These are phyloP conservation scores for Daldinia sp. DNA, from an alignment of 2,329 filamentous ascomycete species.

Conservation along the genomic window DNA sequence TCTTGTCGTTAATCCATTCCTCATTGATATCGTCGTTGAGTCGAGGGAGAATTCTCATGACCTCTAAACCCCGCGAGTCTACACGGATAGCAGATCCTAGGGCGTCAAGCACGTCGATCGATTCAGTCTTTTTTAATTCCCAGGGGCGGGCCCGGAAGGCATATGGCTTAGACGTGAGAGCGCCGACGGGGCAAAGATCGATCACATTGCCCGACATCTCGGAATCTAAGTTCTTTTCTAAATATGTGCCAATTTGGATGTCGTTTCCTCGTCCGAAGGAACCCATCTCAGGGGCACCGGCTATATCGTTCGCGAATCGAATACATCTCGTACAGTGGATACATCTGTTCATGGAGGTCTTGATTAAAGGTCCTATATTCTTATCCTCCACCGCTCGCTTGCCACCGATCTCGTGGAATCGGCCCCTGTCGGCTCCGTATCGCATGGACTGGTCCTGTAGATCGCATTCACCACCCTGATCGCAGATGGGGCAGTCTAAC, in stretches of 20 bases:
- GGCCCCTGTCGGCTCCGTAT: slow-evolving; percentile 93
- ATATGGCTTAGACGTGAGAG: slow-evolving; percentile 95
- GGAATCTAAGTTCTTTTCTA: slow-evolving; percentile 91
- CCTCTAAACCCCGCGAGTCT: slow-evolving; percentile 91
- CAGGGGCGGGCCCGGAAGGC: slow-evolving; percentile 96
- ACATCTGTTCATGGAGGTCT: slow-evolving; percentile 99
- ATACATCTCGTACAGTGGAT: slow-evolving; percentile 99
- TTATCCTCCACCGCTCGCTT: slow-evolving; percentile 99
- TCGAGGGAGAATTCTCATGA: slow-evolving; percentile 92
- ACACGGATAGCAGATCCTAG: slow-evolving; percentile 94
- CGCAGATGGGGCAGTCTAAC: slow-evolving; percentile 95
- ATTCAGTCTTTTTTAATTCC: slow-evolving; percentile 96
- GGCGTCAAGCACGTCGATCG: slow-evolving; percentile 91
- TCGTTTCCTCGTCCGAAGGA: slow-evolving; percentile 95
- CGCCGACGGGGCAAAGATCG: slow-evolving; percentile 96
- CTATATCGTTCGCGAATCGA: slow-evolving; percentile 96
- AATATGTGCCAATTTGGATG: slow-evolving; percentile 96
- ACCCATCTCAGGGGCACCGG: slow-evolving; percentile 93
- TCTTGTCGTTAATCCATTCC: slow-evolving; percentile 99
- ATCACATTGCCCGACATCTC: slow-evolving; percentile 98
- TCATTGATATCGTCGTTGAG: slow-evolving; percentile 98
- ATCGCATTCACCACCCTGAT: slow-evolving; percentile 99
- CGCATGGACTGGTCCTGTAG: slow-evolving; percentile 99
- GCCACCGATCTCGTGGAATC: slow-evolving; percentile 94
- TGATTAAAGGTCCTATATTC: slow-evolving; percentile 97